Evolutionary conservation across 148 eudicot species (phyloP).

Genomic region (Salicornia ramosissima): DNA sequence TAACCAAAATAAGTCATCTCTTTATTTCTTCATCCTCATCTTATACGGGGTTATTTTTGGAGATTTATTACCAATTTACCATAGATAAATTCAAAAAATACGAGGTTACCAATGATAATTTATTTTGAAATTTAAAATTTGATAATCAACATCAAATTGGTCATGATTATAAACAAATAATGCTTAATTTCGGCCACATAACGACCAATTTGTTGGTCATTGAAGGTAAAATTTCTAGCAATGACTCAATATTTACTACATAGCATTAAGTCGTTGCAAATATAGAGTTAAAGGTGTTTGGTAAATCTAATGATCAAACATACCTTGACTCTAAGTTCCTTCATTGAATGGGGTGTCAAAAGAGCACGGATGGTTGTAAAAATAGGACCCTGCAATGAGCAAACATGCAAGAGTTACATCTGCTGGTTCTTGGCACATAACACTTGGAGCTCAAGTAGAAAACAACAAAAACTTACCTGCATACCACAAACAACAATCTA

Average conservation of each 20-base stretch:
- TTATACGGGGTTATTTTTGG: no score
- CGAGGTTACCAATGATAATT: no score
- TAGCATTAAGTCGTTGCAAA: neutral
- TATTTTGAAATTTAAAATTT: no score
- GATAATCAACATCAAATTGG: no score
- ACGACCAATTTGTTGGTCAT: no score
- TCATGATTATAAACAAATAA: no score
- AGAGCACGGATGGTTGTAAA: slow-evolving; percentile 80
- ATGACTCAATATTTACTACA: no score
- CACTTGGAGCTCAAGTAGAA: neutral
- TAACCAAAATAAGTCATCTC: no score
- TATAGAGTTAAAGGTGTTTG: neutral
- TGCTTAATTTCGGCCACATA: no score
- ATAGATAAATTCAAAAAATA: no score
- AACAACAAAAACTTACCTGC: slow-evolving; percentile 46
- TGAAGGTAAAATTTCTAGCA: neutral
- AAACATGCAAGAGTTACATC: neutral
- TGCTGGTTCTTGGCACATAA: neutral
- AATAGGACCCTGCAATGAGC: slow-evolving; percentile 65
- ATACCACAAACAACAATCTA: slow-evolving; percentile 84
- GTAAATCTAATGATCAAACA: neutral
- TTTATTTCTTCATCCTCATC: no score
- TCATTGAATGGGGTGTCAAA: slow-evolving; percentile 94
- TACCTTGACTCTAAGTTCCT: slow-evolving; percentile 93
- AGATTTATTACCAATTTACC: no score